Conservation (phyloP, 371 early-diverging fungal genomes). For the Parasitella parasitica region DNA sequence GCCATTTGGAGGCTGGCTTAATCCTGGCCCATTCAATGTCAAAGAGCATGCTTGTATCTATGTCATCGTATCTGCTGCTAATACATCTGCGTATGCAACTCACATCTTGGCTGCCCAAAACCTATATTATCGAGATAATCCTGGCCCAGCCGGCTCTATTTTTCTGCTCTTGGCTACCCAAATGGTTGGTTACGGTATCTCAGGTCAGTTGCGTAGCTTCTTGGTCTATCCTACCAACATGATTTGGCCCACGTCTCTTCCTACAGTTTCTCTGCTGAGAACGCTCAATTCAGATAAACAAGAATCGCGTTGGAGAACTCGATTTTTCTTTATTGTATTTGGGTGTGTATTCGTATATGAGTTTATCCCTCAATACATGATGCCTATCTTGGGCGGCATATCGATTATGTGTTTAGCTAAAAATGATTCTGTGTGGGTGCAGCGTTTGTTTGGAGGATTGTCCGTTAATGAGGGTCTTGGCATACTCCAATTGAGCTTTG, state of each 20-base stretch:
- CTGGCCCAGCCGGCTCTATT: constrained; percentile 46
- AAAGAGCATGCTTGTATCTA: constrained; percentile 48
- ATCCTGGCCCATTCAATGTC: constrained; percentile 47
- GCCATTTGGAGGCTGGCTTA: constrained; percentile 36
- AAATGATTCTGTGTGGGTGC: constrained; percentile 48
- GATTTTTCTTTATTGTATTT: constrained; percentile 54
- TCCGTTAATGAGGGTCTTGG: constrained; percentile 52
- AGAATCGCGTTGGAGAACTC: constrained; percentile 62
- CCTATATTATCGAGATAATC: constrained; percentile 49
- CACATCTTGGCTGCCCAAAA: constrained; percentile 59
- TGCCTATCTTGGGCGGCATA: constrained; percentile 49
- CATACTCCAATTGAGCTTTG: constrained; percentile 48
- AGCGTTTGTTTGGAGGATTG: constrained; percentile 50
- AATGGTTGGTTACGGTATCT: constrained; percentile 80
- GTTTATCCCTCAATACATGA: constrained; percentile 51
- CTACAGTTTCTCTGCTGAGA: constrained; percentile 72
- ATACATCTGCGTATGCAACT: constrained; percentile 42
- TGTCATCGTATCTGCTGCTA: constrained; percentile 40
- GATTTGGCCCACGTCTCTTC: constrained; percentile 85
- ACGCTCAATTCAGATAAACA: constrained; percentile 65
- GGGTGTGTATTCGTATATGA: constrained; percentile 40
- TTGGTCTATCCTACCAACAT: constrained; percentile 82
- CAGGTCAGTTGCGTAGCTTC: constrained; percentile 77
- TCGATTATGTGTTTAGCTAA: constrained; percentile 53
- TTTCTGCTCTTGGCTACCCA: constrained; percentile 65